Evolutionary conservation across 139 green algal genomes (phyloP), one percentile per base, ranked within the genome.

Genomic region (Chlorokybus atmophyticus): DNA sequence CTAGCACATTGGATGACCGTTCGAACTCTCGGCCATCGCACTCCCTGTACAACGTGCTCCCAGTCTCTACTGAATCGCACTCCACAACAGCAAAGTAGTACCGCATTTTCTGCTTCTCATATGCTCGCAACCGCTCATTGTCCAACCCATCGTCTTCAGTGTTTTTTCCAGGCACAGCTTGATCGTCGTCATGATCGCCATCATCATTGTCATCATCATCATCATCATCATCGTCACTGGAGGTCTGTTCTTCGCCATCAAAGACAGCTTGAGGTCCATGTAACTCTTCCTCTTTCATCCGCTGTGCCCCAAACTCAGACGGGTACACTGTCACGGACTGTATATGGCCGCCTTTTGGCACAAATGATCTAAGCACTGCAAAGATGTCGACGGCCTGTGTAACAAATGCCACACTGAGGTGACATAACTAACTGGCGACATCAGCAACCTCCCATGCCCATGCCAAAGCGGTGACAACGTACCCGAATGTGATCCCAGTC

Each of bases 21-120:
- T 90, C 78, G 48, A 92, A 86, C 69, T 95, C 85, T 52, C 92
- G 59, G 23, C 89, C 89, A 50, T 97, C 88, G 61, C 85, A 94
- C 73, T 87, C 79, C 7, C 70, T 48, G 48, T 95, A 95, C 19
- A 96, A 23, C 17, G 50, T 49, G 6, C 57, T 64, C 30, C 85
- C 88, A 0, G 84, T 84, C 21, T 41, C 59, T 0, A 72, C 68
- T 25, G 50, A 75, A 68, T 85, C 76, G 55, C 76, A 97, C 55
- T 87, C 77, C n/a, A 81, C 82, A 0, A 97, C 54, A 1, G 82
- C 83, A 52, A 84, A 86, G 61, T 75, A 79, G 30, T 77, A 88
- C 28, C 85, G 81, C 60, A 95, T 73, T 32, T 79, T 80, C 19
- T 75, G 77, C 25, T 73, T 64, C 64, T 96, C 88, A 62, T 96